Evolutionary conservation across 352 stramenopile genomes (phyloP).

Genomic region (Thalassiosira exigua): DNA sequence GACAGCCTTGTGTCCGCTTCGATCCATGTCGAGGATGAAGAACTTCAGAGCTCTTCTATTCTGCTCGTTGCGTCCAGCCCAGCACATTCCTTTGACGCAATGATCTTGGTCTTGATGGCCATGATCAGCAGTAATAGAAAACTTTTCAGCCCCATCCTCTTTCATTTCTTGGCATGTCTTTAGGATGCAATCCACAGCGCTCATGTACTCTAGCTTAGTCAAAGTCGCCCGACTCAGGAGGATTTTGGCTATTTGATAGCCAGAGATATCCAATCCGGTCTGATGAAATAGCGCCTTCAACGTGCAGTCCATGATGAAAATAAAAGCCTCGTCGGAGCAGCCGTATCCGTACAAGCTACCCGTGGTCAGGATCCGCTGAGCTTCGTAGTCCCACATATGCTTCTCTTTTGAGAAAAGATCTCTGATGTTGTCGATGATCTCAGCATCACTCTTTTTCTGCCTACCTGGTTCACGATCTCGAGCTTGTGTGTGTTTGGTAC

Average conservation of each 20-base stretch:
- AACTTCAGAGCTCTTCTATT: not conserved
- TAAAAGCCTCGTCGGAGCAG: too few species aligned
- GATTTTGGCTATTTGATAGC: not conserved
- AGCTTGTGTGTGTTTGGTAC: too few species aligned
- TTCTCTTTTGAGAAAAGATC: too few species aligned
- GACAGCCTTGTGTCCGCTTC: not conserved
- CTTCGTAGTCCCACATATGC: too few species aligned
- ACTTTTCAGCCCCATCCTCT: not conserved
- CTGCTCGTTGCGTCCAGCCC: not conserved
- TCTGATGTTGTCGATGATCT: too few species aligned
- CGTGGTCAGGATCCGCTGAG: too few species aligned
- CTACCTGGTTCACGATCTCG: too few species aligned
- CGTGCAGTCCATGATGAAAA: not conserved
- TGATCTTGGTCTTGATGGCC: conserved; percentile 1
- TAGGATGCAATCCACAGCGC: not conserved
- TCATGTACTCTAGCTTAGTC: not conserved
- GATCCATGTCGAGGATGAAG: not conserved
- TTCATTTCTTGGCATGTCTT: not conserved
- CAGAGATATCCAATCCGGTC: not conserved
- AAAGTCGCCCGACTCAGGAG: not conserved
- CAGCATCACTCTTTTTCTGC: too few species aligned
- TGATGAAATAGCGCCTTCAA: not conserved
- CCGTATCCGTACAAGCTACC: too few species aligned
- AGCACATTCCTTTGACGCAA: not conserved
- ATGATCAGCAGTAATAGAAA: not conserved